A percentile compares a stretch with the other conserved stretches of the same genome.
These are phyloP conservation scores for Podaxis sp. DNA, from an alignment of 768 basidiomycete genomes.

Conservation along the genomic window DNA sequence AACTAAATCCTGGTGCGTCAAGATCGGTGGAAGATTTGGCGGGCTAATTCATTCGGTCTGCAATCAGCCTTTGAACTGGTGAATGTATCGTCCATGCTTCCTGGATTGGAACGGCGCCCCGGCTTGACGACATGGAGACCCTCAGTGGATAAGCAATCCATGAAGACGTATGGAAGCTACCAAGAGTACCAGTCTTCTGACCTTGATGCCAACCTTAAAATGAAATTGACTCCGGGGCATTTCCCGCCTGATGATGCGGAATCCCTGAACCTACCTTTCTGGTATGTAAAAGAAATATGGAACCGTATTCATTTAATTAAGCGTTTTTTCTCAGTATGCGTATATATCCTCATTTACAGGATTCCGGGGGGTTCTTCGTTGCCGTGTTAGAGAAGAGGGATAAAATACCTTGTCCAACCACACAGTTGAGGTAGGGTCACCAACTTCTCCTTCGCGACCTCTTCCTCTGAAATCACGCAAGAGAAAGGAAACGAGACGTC, in stretches of 20 bases:
- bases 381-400: slow-evolving; percentile 68
- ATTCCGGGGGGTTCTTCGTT: slow-evolving; percentile 98
- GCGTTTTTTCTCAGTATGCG: slow-evolving; percentile 56
- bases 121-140: slow-evolving; percentile 81
- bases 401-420: neutral
- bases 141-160: slow-evolving; percentile 50
- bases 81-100: slow-evolving; percentile 69
- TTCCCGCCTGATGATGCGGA: slow-evolving; percentile 76
- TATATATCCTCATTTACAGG: slow-evolving; percentile 92
- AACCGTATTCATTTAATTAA: neutral
- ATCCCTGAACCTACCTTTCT: slow-evolving; percentile 60
- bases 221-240: slow-evolving; percentile 65
- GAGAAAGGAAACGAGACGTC: slow-evolving; percentile 53
- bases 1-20: slow-evolving; percentile 56
- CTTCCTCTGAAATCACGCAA: slow-evolving; percentile 9
- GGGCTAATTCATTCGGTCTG: neutral
- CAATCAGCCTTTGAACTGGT: slow-evolving; percentile 70
- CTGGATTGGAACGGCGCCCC: slow-evolving; percentile 66
- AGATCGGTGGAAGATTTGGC: neutral
- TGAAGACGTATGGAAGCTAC: slow-evolving; percentile 53
- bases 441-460: neutral
- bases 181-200: slow-evolving; percentile 51
- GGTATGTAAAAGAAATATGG: slow-evolving; percentile 39
- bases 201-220: slow-evolving; percentile 43
- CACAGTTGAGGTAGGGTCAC: neutral